Base-by-base conservation (phyloP, 108 stramenopile species). In the Nitzschia sp. region DNA sequence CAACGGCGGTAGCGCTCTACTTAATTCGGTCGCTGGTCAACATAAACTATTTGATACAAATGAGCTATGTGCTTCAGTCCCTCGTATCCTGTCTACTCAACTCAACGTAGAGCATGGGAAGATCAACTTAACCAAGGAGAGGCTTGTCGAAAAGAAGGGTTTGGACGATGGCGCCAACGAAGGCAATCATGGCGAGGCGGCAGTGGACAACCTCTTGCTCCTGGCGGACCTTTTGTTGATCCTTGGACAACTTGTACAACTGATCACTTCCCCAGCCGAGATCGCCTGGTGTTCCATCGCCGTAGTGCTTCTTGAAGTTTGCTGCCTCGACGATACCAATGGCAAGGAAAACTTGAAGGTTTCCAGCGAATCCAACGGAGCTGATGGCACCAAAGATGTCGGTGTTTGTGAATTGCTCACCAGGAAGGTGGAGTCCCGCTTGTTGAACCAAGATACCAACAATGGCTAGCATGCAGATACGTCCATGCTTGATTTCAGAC, bases 401-500 rank as follows among this genome's bases (percentile, higher is more conserved):
- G 30, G 89, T 86, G 68, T 79, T 85, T 62, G 88, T 84, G 78
- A 80, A 94, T 11, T 76, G 78, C 24, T 82, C 90, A 70, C 93
- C 93, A 11, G 93, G 88, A 30, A 91, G 73, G 83, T 94, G 93
- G 35, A 80, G 67, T 17, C 82, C 82, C 38, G 77, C 54, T 74
- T 91, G 85, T 73, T 91, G 90, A 68, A 86, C 85, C 11, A 94
- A 59, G 76, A 89, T 91, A 66, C 93, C 92, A 24, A 86, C 79
- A 61, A 91, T 82, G 42, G 92, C 92, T 56, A 89, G 86, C 92
- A 91, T 91, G 68, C 49, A 86, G 75, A 90, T 98, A 90, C 89
- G 97, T 88, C 72, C 97, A 79, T 91, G 97, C 93, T 96, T 96
- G 70, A 96, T 68, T 77, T 96, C 95, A 24, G 91, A 80, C 86